These are phyloP conservation scores for Lathyrus tuberosus DNA, from an alignment of 306 rosid species.

Conservation along the genomic window DNA sequence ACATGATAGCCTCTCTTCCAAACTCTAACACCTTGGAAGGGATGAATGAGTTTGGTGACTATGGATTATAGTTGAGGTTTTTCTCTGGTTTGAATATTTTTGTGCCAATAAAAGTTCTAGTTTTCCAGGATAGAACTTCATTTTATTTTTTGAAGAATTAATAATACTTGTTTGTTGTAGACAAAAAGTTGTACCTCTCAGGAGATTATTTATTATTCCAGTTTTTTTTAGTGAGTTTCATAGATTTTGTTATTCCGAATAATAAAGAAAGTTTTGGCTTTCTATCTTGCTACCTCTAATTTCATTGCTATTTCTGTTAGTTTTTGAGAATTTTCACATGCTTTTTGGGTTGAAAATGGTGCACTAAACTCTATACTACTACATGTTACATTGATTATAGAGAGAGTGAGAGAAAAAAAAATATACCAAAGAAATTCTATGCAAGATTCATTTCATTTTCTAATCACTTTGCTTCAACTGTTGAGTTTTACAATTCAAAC, in stretches of 20 bases:
- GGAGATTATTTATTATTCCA: conserved; percentile 10
- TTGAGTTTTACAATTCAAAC: conserved; percentile 41
- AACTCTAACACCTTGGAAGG: conserved; percentile 39
- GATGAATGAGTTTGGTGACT: conserved; percentile 40
- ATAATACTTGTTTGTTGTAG: conserved; percentile 9
- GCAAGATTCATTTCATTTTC: conserved; percentile 22
- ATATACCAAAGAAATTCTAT: no score
- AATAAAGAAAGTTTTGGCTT: conserved; percentile 37
- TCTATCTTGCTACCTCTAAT: background rate
- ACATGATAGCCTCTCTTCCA: conserved; percentile 44
- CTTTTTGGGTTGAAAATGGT: background rate
- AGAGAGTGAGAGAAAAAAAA: no score
- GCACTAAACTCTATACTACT: background rate
- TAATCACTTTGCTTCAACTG: conserved; percentile 29
- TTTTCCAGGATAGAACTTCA: conserved; percentile 48
- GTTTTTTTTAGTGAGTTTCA: conserved; percentile 6
- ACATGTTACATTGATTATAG: background rate
- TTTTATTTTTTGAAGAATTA: conserved; percentile 18
- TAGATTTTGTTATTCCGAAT: conserved; percentile 27
- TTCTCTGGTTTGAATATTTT: conserved; percentile 14
- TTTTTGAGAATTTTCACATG: background rate
- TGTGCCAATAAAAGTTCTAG: conserved; percentile 45
- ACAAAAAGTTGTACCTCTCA: conserved; percentile 21
- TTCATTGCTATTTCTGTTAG: background rate
- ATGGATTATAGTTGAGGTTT: conserved; percentile 30